These are phyloP conservation scores for Linnemannia hyalina DNA, from an alignment of 192 early-diverging fungal species.

Conservation along the genomic window DNA sequence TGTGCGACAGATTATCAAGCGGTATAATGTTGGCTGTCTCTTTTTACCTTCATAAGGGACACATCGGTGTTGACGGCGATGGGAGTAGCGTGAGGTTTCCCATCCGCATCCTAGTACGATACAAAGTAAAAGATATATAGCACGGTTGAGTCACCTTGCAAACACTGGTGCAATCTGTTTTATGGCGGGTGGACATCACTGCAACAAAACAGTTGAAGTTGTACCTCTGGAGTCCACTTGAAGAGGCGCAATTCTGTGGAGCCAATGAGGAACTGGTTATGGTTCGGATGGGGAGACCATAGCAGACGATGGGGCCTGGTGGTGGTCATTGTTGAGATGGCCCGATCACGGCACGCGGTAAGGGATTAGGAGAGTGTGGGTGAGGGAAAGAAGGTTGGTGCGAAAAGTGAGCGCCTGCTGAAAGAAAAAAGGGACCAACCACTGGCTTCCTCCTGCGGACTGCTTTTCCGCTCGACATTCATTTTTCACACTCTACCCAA, in stretches of 20 bases:
- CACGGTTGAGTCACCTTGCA: slow-evolving; percentile 12
- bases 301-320: slow-evolving; percentile 58
- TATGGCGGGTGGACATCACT: neutral
- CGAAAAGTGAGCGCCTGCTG: neutral
- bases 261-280: slow-evolving; percentile 70
- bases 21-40: neutral
- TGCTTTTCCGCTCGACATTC: neutral
- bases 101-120: slow-evolving; percentile 42
- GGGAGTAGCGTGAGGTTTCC: slow-evolving; percentile 45
- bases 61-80: slow-evolving; percentile 63
- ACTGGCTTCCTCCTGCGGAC: too few species aligned
- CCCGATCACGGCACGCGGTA: slow-evolving; percentile 13
- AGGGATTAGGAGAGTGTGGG: neutral
- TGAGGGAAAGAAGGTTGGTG: neutral
- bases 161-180: neutral
- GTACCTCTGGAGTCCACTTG: slow-evolving; percentile 63
- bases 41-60: slow-evolving; percentile 59
- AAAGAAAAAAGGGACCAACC: too few species aligned
- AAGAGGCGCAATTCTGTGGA: slow-evolving; percentile 70
- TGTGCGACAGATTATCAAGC: slow-evolving; percentile 5
- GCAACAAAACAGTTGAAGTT: neutral
- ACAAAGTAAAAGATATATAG: neutral
- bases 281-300: slow-evolving; percentile 66
- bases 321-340: slow-evolving; percentile 53
- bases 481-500: neutral